Base-by-base conservation (phyloP, 768 basidiomycete genomes). In the Gymnopilus junonius region DNA sequence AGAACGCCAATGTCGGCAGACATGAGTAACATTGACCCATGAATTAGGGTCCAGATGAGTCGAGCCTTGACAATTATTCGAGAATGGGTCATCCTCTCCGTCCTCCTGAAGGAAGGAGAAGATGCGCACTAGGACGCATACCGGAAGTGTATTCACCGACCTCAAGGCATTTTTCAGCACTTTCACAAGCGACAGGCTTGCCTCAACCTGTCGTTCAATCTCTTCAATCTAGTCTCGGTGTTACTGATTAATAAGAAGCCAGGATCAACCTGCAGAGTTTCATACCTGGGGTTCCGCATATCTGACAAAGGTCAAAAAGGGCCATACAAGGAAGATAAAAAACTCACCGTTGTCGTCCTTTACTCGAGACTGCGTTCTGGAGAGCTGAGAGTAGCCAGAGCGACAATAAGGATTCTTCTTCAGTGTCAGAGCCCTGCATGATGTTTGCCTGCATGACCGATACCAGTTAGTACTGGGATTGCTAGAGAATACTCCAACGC, bases 1-100 rank as follows among this genome's bases (percentile, higher is more conserved):
- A 20, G 42, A 34, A 2, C 58, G 45, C 58, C 58, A 58, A 29
- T 58, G 45, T 1, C 45, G 25, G 45, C 58, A 58, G 20, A 58
- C 43, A 32, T 58, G 58, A 27, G 58, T 46, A 25, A 48, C 20
- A 15, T 8, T 17, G 21, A 58, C 10, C 43, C 27, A 45, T 12
- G 15, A 31, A 35, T 35, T 6, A 12, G 10, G 10, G 10, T 2
- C 35, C 35, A 35, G 35, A 35, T 4, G 35, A 11, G 10, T 35
- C 2, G 35, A 12, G 5, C 4, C 2, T 35, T 35, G 35, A 11
- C 4, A 35, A 37, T 31, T 56, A 37, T 12, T 12, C n/a, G 15
- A 17, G 8, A 31, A 23, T 2, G 25, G 25, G 8, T 53, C 51
- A 17, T 53, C 29, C 14, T 11, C 3, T 51, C 3, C n/a, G 7